phyloP scores from a whole-genome alignment of 2,329 filamentous ascomycete species.

The Arthrinium phaeospermum region DNA sequence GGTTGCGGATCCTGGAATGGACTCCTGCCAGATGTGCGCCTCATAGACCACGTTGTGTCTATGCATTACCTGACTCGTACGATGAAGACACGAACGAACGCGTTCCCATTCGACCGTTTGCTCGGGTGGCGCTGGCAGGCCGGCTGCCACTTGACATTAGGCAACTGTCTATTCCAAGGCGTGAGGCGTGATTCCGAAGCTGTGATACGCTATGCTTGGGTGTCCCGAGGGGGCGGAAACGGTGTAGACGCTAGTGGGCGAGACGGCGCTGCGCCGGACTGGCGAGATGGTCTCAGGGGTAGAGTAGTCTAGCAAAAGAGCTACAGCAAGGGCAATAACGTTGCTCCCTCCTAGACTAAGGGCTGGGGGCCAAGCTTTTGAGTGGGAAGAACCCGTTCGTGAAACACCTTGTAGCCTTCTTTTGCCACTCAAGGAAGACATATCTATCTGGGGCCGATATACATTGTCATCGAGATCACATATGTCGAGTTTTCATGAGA shows the following conservation, averaged over 20 bases:
- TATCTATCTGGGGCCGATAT: neutral
- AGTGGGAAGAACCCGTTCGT: neutral
- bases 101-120: neutral
- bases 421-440: neutral
- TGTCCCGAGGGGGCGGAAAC: neutral
- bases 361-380: neutral
- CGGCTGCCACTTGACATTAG: neutral
- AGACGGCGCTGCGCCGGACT: neutral
- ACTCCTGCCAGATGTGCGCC: neutral
- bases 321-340: neutral
- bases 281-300: neutral
- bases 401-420: neutral
- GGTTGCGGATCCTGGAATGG: neutral
- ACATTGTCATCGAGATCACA: neutral
- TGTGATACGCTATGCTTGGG: neutral
- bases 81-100: neutral
- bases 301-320: neutral
- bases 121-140: neutral
- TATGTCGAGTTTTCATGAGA: neutral
- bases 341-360: neutral
- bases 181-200: neutral
- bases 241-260: neutral
- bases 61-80: slow-evolving; percentile 1
- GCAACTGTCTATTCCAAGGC: neutral
- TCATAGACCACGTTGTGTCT: neutral